A percentile compares a stretch with the other conserved stretches of the same genome.
phyloP scores from a whole-genome alignment of 2,329 filamentous ascomycete species.

The Ophiosphaerella herpotricha region DNA sequence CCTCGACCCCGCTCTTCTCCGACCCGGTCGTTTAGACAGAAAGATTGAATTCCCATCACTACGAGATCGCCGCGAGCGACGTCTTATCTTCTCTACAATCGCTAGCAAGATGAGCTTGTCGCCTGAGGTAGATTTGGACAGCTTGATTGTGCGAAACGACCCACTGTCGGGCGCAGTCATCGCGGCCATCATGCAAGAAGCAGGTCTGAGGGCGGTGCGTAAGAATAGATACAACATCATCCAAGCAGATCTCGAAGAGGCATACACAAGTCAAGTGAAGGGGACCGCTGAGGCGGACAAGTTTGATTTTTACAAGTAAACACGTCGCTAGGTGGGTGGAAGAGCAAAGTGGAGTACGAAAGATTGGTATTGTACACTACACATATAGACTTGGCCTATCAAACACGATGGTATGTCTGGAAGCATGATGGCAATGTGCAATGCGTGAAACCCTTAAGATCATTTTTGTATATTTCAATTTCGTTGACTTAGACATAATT shows the following conservation, averaged over 20 bases:
- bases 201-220: constrained; percentile 86
- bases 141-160: constrained; percentile 94
- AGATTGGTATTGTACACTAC: constrained; percentile 17
- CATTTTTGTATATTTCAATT: too few species aligned
- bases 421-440: background rate
- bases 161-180: constrained; percentile 94
- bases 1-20: constrained; percentile 89
- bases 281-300: constrained; percentile 70
- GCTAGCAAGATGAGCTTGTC: constrained; percentile 96
- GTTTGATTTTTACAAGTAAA: constrained; percentile 70
- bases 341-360: background rate
- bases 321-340: constrained; percentile 1
- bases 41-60: constrained; percentile 99
- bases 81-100: constrained; percentile 97
- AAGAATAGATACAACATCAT: constrained; percentile 99
- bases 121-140: constrained; percentile 95
- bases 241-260: constrained; percentile 93
- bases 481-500: too few species aligned
- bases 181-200: constrained; percentile 99
- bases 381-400: constrained; percentile 19
- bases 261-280: constrained; percentile 97
- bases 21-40: constrained; percentile 91
- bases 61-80: constrained; percentile 88
- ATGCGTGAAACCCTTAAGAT: background rate
- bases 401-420: background rate